Percentiles rank a stretch among this genome's conserved stretches.
These are phyloP conservation scores for Mycena indigotica DNA, from an alignment of 768 basidiomycete genomes.

Conservation along the genomic window DNA sequence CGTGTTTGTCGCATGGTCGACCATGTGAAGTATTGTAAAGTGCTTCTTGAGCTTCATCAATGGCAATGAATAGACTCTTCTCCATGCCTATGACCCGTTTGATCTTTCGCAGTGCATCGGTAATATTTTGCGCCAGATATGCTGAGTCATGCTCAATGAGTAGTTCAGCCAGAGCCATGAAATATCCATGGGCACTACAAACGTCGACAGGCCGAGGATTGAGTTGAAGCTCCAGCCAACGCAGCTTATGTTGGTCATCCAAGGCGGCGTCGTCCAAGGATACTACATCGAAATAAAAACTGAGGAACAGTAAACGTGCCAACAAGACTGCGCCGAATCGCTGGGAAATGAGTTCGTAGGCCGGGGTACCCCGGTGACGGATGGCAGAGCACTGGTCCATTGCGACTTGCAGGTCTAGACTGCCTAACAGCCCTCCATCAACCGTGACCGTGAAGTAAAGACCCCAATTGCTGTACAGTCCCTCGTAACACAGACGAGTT, in stretches of 20 bases:
- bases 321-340: not conserved
- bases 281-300: not conserved
- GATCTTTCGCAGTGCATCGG: not conserved
- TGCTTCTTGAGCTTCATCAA: not conserved
- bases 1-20: too few relatives aligned
- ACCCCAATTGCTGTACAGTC: constrained; percentile 4
- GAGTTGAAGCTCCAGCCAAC: not conserved
- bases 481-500: constrained; percentile 9
- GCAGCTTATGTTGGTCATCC: not conserved
- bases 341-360: not conserved
- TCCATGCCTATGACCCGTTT: not conserved
- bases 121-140: not conserved
- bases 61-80: not conserved
- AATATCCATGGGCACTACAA: not conserved
- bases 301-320: not conserved
- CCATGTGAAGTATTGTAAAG: not conserved
- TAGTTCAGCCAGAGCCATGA: not conserved
- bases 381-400: not conserved
- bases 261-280: not conserved
- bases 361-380: not conserved
- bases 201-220: not conserved
- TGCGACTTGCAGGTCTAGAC: not conserved
- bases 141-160: not conserved
- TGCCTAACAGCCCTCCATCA: not conserved
- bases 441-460: constrained; percentile 8